Evolutionary conservation across 2,329 filamentous ascomycete species (phyloP).

Genomic region (Aspergillus hiratsukae): DNA sequence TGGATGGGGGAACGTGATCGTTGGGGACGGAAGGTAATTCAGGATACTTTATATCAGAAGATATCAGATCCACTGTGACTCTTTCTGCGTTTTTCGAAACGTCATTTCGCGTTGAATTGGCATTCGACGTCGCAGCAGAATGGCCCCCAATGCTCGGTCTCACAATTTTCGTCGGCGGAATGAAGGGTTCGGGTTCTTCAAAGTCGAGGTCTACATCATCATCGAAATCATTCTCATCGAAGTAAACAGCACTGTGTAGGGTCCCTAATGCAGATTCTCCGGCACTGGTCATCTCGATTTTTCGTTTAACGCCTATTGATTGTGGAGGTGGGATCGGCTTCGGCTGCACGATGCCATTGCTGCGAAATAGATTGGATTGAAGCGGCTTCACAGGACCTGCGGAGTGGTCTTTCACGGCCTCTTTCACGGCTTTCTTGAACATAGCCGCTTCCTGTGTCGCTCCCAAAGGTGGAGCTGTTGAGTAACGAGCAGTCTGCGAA

Average conservation of each 20-base stretch:
- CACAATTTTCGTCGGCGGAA: conserved; percentile 16
- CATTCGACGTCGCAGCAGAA: conserved; percentile 4
- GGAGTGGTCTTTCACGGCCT: conserved; percentile 38
- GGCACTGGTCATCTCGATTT: conserved; percentile 31
- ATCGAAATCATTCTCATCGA: conserved; percentile 80
- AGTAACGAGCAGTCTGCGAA: conserved; percentile 20
- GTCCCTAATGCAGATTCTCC: conserved; percentile 34
- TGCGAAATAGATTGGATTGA: conserved; percentile 26
- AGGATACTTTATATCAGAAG: conserved; percentile 31
- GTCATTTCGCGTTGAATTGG: background rate
- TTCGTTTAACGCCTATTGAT: conserved; percentile 34
- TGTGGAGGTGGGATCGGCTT: conserved; percentile 18
- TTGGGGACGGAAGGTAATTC: conserved; percentile 29
- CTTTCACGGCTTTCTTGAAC: conserved; percentile 40
- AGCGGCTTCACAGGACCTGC: conserved; percentile 28
- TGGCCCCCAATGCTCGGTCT: conserved; percentile 3
- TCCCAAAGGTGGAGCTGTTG: conserved; percentile 19
- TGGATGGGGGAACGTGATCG: conserved; percentile 37
- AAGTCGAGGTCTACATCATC: conserved; percentile 71
- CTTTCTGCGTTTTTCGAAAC: conserved; percentile 4
- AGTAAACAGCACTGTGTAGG: conserved; percentile 52
- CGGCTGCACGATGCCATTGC: conserved; percentile 21
- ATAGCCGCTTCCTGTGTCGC: conserved; percentile 22
- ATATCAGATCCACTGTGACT: conserved; percentile 6
- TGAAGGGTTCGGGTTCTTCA: conserved; percentile 28